A percentile compares a stretch with the other conserved stretches of the same genome.
These are phyloP conservation scores for Lenzites betulinus DNA, from an alignment of 768 basidiomycete genomes.

Conservation along the genomic window DNA sequence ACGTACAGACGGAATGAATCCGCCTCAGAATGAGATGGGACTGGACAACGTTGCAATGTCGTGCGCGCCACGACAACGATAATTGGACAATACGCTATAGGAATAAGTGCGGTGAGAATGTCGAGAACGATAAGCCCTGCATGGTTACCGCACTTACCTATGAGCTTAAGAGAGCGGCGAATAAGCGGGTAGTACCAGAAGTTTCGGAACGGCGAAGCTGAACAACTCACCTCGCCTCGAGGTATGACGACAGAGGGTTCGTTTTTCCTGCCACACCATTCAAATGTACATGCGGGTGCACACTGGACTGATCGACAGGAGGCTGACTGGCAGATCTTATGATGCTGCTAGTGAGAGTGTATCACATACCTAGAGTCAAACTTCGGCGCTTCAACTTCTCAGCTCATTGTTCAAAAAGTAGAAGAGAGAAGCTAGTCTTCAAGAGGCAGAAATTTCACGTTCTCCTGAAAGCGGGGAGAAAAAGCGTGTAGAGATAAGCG, in stretches of 20 bases:
- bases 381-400: too few species aligned
- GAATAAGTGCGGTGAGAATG: not conserved
- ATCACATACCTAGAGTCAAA: too few species aligned
- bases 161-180: constrained; percentile 5
- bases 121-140: not conserved
- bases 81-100: not conserved
- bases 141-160: not conserved
- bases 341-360: not conserved
- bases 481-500: too few species aligned
- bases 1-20: too few species aligned
- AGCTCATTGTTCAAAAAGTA: too few species aligned
- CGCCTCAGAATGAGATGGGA: too few species aligned
- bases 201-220: too few species aligned
- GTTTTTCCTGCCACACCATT: not conserved
- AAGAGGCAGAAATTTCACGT: too few species aligned
- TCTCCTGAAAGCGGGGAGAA: too few species aligned
- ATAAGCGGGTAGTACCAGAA: too few species aligned
- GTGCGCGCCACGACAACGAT: not conserved
- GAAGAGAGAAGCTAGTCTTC: too few species aligned
- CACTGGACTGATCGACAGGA: not conserved
- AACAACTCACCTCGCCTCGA: not conserved
- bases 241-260: constrained; percentile 2
- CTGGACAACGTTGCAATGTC: too few species aligned
- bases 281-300: not conserved
- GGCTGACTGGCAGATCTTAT: not conserved